Evolutionary conservation across 441 rosid species (phyloP).

Genomic region (Adansonia grandidieri): DNA sequence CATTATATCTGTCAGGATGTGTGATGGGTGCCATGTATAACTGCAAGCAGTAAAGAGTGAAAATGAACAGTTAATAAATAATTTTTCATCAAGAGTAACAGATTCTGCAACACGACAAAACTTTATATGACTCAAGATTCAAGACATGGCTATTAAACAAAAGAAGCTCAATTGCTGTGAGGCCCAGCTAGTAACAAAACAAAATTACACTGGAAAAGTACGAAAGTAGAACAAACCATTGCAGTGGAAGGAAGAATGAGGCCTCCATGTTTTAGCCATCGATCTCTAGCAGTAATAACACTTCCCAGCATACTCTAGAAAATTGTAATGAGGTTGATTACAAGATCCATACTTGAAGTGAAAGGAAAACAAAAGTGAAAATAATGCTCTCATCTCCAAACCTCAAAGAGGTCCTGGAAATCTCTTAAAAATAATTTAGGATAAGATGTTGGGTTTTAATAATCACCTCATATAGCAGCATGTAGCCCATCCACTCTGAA

Average conservation of each 20-base stretch:
- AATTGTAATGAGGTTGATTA: constrained; percentile 13
- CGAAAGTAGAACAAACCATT: constrained; percentile 48
- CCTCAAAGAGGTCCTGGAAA: constrained; percentile 11
- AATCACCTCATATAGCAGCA: constrained; percentile 95
- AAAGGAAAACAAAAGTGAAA: constrained; percentile 19
- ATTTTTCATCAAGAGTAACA: neutral
- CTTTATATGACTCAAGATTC: neutral
- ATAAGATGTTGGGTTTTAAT: constrained; percentile 23
- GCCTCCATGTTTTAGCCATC: constrained; percentile 94
- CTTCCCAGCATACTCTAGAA: constrained; percentile 96
- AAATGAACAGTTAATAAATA: constrained; percentile 32
- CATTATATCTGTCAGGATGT: constrained; percentile 86
- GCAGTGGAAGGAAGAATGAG: constrained; percentile 95
- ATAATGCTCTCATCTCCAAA: constrained; percentile 9
- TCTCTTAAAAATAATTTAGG: constrained; percentile 19
- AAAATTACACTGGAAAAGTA: neutral
- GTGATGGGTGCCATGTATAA: constrained; percentile 96
- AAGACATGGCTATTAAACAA: neutral
- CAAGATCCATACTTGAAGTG: constrained; percentile 17
- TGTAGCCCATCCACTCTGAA: constrained; percentile 99
- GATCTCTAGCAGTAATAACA: constrained; percentile 95
- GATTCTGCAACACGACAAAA: constrained; percentile 21
- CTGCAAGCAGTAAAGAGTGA: constrained; percentile 50
- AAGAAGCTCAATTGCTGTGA: neutral
- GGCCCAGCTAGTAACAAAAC: neutral